Conservation (phyloP, 345 rosid species). For the Eucalyptus tenuipes region DNA sequence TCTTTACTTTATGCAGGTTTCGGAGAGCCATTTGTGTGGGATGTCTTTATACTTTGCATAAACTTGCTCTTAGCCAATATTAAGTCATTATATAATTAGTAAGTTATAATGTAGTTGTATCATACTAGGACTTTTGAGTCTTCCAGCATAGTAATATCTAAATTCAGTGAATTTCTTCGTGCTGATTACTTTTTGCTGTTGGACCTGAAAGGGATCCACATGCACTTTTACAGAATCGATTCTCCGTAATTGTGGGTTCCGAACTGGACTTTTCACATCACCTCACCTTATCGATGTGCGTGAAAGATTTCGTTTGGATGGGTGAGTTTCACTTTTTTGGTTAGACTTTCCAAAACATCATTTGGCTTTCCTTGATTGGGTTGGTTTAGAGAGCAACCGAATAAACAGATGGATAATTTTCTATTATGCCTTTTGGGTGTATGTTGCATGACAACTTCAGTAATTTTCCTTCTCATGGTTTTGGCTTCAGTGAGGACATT, state of each 20-base stretch:
- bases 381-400: background rate
- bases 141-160: background rate
- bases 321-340: slow-evolving; percentile 31
- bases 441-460: background rate
- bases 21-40: background rate
- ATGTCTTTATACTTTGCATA: background rate
- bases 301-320: slow-evolving; percentile 80
- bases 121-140: background rate
- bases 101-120: background rate
- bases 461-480: background rate
- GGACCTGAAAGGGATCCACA: slow-evolving; percentile 74
- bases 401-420: background rate
- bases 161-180: background rate
- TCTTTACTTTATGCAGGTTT: background rate
- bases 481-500: slow-evolving; percentile 62
- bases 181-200: background rate
- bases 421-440: background rate
- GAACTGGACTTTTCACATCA: slow-evolving; percentile 87
- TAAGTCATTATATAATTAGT: background rate
- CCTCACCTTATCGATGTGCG: slow-evolving; percentile 93
- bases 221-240: slow-evolving; percentile 86
- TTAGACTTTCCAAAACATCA: background rate
- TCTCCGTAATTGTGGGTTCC: slow-evolving; percentile 69
- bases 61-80: background rate
- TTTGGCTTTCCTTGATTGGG: background rate